Percentiles rank a stretch among this genome's conserved stretches.
These are phyloP conservation scores for Aspergillus fructus DNA, from an alignment of 2,329 filamentous ascomycete species.

Conservation along the genomic window DNA sequence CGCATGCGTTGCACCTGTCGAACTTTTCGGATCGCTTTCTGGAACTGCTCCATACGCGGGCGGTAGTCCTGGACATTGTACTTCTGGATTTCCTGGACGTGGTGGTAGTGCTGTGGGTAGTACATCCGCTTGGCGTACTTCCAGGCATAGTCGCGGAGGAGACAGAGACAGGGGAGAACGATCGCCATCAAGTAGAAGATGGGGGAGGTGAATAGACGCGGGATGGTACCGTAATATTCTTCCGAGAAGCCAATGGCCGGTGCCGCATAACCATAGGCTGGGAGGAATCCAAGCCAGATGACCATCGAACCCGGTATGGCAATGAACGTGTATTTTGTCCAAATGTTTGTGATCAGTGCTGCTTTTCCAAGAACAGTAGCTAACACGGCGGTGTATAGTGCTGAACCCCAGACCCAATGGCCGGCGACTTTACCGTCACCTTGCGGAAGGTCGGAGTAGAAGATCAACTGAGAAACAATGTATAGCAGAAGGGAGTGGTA, in stretches of 20 bases:
- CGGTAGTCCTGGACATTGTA: constrained; percentile 99
- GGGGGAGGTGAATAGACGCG: constrained; percentile 74
- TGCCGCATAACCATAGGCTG: constrained; percentile 80
- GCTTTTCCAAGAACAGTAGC: constrained; percentile 93
- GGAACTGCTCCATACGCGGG: constrained; percentile 98
- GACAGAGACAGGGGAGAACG: constrained; percentile 74
- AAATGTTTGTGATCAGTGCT: constrained; percentile 91
- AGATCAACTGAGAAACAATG: constrained; percentile 77
- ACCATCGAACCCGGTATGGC: constrained; percentile 91
- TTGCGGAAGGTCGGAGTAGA: constrained; percentile 74
- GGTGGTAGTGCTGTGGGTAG: constrained; percentile 90
- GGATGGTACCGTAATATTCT: constrained; percentile 83
- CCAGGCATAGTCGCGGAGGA: constrained; percentile 88
- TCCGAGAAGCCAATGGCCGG: constrained; percentile 77
- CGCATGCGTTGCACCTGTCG: constrained; percentile 98
- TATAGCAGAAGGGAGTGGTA: constrained; percentile 97
- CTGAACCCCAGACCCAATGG: constrained; percentile 97
- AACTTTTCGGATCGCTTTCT: constrained; percentile 98
- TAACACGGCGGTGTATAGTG: constrained; percentile 91
- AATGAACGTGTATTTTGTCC: constrained; percentile 97
- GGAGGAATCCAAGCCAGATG: constrained; percentile 88
- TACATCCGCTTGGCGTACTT: constrained; percentile 99
- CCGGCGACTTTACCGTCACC: constrained; percentile 78
- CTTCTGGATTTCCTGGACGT: constrained; percentile 99
- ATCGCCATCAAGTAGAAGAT: constrained; percentile 91